Conservation (phyloP, 202 grass and related monocot genomes). For the Musa balbisiana region DNA sequence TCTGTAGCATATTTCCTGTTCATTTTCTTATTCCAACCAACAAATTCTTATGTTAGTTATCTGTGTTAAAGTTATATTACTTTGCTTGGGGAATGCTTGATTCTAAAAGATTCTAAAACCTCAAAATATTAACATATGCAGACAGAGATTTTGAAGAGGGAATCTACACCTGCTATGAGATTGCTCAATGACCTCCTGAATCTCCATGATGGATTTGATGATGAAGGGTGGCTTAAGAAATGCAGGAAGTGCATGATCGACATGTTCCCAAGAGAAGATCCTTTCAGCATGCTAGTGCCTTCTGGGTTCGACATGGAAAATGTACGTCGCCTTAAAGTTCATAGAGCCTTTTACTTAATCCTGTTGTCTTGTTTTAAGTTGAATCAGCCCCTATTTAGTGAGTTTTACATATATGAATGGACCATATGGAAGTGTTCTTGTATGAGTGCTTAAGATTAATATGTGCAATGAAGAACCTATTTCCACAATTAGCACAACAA, state of each 20-base stretch:
- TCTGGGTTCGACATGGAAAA: slow-evolving; percentile 61
- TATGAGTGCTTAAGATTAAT: too few species aligned
- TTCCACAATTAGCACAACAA: neutral
- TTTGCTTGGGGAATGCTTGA: slow-evolving; percentile 2
- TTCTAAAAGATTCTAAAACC: slow-evolving; percentile 13
- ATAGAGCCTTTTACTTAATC: neutral
- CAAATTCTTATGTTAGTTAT: neutral
- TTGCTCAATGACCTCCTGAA: slow-evolving; percentile 86
- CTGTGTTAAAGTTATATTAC: slow-evolving; percentile 12
- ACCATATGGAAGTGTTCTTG: too few species aligned
- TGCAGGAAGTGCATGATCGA: slow-evolving; percentile 73
- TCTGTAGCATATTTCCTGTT: neutral
- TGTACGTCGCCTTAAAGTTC: slow-evolving; percentile 27
- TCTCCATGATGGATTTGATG: slow-evolving; percentile 73
- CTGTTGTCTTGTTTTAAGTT: neutral
- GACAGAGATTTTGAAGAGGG: slow-evolving; percentile 82
- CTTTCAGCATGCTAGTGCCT: slow-evolving; percentile 73
- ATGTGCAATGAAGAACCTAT: too few species aligned
- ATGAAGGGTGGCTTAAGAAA: slow-evolving; percentile 79
- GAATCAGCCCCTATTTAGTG: too few species aligned
- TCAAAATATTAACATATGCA: slow-evolving; percentile 30
- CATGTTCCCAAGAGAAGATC: slow-evolving; percentile 78
- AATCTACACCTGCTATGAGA: slow-evolving; percentile 80
- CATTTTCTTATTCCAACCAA: neutral
- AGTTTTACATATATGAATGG: too few species aligned